Conservation (phyloP, 2,329 filamentous ascomycete genomes). For the Chaetomium globosum region DNA sequence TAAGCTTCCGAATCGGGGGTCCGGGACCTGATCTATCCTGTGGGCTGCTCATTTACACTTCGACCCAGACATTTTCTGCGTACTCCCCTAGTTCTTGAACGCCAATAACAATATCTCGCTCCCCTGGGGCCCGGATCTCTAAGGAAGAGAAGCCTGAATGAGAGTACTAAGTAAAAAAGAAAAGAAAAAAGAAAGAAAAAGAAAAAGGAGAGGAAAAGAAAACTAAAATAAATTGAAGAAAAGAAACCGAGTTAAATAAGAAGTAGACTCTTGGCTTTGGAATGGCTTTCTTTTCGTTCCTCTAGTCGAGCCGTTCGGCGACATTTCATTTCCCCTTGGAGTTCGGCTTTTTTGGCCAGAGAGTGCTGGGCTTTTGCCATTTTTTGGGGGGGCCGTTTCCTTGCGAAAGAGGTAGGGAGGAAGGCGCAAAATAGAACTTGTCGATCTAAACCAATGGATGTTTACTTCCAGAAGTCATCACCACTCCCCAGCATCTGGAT, state of each 20-base stretch:
- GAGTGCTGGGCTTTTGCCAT: neutral
- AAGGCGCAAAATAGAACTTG: neutral
- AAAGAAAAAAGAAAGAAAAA: no score
- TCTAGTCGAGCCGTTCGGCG: no score
- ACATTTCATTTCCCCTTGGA: no score
- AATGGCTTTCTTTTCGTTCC: no score
- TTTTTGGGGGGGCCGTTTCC: neutral
- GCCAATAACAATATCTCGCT: conserved; percentile 20
- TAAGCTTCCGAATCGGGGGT: no score
- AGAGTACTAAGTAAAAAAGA: conserved; percentile 11
- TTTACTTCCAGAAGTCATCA: conserved; percentile 4
- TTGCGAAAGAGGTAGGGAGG: neutral
- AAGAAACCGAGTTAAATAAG: no score
- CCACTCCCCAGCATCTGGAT: neutral
- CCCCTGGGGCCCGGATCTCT: conserved; percentile 20
- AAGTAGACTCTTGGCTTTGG: no score
- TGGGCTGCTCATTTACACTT: neutral
- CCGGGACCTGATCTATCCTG: no score
- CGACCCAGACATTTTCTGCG: conserved; percentile 15
- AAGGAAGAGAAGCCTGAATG: conserved; percentile 15
- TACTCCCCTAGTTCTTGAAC: conserved; percentile 19
- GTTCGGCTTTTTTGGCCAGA: neutral
- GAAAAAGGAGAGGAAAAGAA: no score
- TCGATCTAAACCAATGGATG: neutral
- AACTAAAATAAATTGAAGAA: no score